Evolutionary conservation across 2,329 filamentous ascomycete genomes (phyloP).

Genomic region (Phialemonium atrogriseum): DNA sequence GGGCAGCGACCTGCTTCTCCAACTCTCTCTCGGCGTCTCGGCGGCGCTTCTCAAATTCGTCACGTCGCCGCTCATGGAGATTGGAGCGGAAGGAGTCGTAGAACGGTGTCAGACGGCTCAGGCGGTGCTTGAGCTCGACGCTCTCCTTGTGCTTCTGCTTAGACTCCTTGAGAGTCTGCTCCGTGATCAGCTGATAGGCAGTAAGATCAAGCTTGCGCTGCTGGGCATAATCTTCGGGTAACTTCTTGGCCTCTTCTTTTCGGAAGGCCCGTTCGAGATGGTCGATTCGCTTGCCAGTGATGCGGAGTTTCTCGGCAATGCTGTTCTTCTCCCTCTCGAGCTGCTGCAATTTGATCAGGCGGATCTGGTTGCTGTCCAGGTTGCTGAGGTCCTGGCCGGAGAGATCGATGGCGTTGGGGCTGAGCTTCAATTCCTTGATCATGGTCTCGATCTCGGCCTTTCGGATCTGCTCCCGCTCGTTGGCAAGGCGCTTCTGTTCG

Average conservation of each 20-base stretch:
- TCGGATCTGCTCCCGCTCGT: slow-evolving; percentile 81
- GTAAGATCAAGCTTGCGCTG: slow-evolving; percentile 73
- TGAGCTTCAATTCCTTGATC: slow-evolving; percentile 83
- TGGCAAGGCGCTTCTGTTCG: slow-evolving; percentile 76
- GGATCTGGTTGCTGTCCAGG: slow-evolving; percentile 81
- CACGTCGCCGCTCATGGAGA: slow-evolving; percentile 78
- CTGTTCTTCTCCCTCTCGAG: slow-evolving; percentile 96
- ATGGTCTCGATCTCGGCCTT: slow-evolving; percentile 92
- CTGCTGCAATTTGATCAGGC: slow-evolving; percentile 89
- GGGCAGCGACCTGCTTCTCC: slow-evolving; percentile 79
- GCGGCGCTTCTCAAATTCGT: slow-evolving; percentile 92
- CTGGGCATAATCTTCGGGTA: slow-evolving; percentile 73
- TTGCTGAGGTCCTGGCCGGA: slow-evolving; percentile 76
- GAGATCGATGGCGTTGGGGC: slow-evolving; percentile 66
- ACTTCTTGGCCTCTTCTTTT: slow-evolving; percentile 89
- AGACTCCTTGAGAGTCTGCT: slow-evolving; percentile 68
- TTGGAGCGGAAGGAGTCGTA: slow-evolving; percentile 80
- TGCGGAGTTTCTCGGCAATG: slow-evolving; percentile 79
- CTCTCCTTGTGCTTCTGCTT: slow-evolving; percentile 87
- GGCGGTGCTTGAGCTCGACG: slow-evolving; percentile 87
- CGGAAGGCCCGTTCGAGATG: slow-evolving; percentile 95
- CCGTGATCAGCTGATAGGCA: slow-evolving; percentile 72
- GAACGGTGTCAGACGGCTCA: slow-evolving; percentile 71
- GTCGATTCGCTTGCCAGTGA: slow-evolving; percentile 92
- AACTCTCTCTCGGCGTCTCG: slow-evolving; percentile 88